Evolutionary conservation across 2,329 filamentous ascomycete species (phyloP), one percentile per base, ranked within the genome.

Genomic region (Zalaria obscura): DNA sequence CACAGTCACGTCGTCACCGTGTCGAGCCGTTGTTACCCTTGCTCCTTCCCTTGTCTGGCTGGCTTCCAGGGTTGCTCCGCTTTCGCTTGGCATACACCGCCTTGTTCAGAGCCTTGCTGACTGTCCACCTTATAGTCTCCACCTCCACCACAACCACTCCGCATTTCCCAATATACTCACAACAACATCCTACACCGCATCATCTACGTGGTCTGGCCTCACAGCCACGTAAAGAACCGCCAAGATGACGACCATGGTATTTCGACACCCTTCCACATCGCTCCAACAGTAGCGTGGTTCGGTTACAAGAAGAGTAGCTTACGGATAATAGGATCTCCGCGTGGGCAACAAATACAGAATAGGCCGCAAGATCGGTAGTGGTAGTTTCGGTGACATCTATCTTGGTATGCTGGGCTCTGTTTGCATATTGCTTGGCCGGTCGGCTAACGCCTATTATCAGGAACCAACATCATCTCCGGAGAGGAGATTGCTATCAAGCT

Each of bases 401-500:
- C 79, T 96, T 41, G 76, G 76, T 80, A 64, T 52, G 72, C 54
- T 38, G 37, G 35, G 37, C 25, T 25, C 40, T 27, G 7, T 7
- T 7, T 33, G 18, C 5, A 31, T 26, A 25, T 18, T 27, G 38
- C 39, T 47, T 42, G 32, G 47, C 43, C 18, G 18, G 7, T 32
- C 29, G n/a, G 29, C 29, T 32, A n/a, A 45, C 29, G 29, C 25
- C 27, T 31, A 35, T 8, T 26, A 25, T 36, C 49, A 80, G 91
- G 91, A 56, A 98, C 91, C 64, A 96, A 98, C 73, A 96, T 98
- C 69, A 96, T 96, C 66, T 96, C 91, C 4, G 91, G 91, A 48
- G 91, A 98, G 66, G 91, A 98, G 68, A 96, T 98, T 56, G 91
- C 91, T 62, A 98, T 98, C 73, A 98, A 98, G 73, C 85, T 98